Evolutionary conservation across 1,284 basidiomycete genomes (phyloP), one percentile per base, ranked within the genome.

Genomic region (Hypsizygus ulmarius): DNA sequence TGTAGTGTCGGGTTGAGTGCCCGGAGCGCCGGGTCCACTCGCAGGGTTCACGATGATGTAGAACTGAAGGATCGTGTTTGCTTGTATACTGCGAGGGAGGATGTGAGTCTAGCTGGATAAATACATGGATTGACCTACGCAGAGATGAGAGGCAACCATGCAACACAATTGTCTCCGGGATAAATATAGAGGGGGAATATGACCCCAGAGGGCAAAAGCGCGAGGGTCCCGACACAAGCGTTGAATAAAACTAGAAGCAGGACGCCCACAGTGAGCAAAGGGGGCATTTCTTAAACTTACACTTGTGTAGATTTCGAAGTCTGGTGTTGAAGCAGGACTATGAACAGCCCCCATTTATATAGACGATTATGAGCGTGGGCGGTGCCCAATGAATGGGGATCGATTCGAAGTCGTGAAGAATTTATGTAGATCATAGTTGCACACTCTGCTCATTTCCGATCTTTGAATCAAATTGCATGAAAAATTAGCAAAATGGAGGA

Each of bases 21-120:
- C 51, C 1, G 49, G 45, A 12, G 45, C 43, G 15, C 68, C 68
- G 2, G 70, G 68, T 1, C 69, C 69, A 35, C 62, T 68, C 39
- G 55, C 51, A 9, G 69, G 69, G 49, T 71, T 70, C 41, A 70
- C 56, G 43, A 71, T 55, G 18, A 65, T 40, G 41, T 59, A 59
- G 57, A 68, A 69, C n/a, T 61, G 60, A 5, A 69, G 50, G 14
- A 43, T 53, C 7, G 65, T 60, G 48, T 65, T 50, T 12, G 59
- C 47, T 4, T 54, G 40, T 36, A 67, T 64, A 14, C 69, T 71
- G 45, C 27, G n/a, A 47, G 29, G 2, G 28, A 34, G 32, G 10
- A 39, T 25, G 19, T 15, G 30, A 38, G 19, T 41, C 45, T 27
- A 15, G 19, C 14, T 15, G 10, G 19, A 30, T 19, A 19, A 29